Base-by-base conservation (phyloP, 2,329 filamentous ascomycete genomes). In the Penicillium thymicola region DNA sequence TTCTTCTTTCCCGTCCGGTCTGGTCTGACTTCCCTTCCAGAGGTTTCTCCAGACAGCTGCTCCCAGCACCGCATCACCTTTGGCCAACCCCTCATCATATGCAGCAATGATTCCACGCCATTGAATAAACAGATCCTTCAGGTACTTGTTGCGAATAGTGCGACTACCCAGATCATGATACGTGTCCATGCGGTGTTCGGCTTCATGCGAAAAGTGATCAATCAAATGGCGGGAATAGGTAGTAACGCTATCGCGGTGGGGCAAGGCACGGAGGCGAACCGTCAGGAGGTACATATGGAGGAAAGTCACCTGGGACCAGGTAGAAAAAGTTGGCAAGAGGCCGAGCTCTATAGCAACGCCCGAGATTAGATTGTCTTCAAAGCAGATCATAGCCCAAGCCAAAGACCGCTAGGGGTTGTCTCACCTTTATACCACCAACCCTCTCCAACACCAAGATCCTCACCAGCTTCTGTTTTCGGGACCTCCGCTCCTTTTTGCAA, bases 281-380 rank as follows among this genome's bases (percentile, higher is more conserved):
- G 90, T 89, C 58, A 97, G 76, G 57, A 97, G 83, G 80, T 96
- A 97, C 83, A 99, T 89, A 79, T 99, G 93, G 57, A 99, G 83
- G 82, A 96, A 96, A 36, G 92, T 94, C 43, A 97, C 88, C 75
- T 97, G 92, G 21, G 92, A 90, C 94, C 94, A 99, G 55, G 90
- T 93, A 71, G 88, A 92, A 75, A 99, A 99, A 0, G 92, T 97
- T 0, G 92, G 90, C 32, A 84, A 81, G 18, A 99, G 84, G 27
- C 84, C 84, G 61, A 96, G 85, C 50, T 87, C 90, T 96, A 23
- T 8, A 36, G 32, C 6, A 9, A 54, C 4, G 11, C 14, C 14
- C n/a, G 9, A 8, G 3, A 32, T 62, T 51, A 54, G 58, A 38
- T 23, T 25, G 2, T 53, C 21, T 54, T 53, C 27, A 28, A 28